A percentile compares a stretch with the other conserved stretches of the same genome.
phyloP scores from a whole-genome alignment of 768 basidiomycete species.

The Lactifluus volemus region DNA sequence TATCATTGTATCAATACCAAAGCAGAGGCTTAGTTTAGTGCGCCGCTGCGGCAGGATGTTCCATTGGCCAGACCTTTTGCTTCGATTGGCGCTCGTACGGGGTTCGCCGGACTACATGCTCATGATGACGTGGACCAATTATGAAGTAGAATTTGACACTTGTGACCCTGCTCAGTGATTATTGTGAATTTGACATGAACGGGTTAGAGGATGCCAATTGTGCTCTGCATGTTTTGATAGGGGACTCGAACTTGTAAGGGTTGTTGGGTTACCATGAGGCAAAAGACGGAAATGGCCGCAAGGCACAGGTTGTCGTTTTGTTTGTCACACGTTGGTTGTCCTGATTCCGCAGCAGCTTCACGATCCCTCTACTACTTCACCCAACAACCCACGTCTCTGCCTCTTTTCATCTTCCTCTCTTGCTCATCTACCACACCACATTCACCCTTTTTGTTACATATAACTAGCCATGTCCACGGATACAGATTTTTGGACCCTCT shows the following conservation, averaged over 20 bases:
- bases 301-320: background rate
- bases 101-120: too few species aligned
- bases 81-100: background rate
- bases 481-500: slow-evolving; percentile 1
- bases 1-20: slow-evolving; percentile 15
- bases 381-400: background rate
- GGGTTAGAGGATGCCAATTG: too few species aligned
- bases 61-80: background rate
- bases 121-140: too few species aligned
- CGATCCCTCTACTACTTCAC: background rate
- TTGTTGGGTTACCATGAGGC: too few species aligned
- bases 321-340: slow-evolving; percentile 2
- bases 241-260: too few species aligned
- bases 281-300: background rate
- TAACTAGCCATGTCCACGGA: background rate
- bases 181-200: too few species aligned
- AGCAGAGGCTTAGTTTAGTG: background rate
- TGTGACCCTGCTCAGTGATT: too few species aligned
- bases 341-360: slow-evolving; percentile 16
- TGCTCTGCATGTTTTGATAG: too few species aligned
- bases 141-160: too few species aligned
- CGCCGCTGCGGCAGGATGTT: background rate
- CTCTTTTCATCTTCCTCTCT: background rate
- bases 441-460: background rate
- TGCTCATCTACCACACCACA: background rate